Conservation (phyloP, 257 asterid genomes). For the Cynanchum wilfordii region DNA sequence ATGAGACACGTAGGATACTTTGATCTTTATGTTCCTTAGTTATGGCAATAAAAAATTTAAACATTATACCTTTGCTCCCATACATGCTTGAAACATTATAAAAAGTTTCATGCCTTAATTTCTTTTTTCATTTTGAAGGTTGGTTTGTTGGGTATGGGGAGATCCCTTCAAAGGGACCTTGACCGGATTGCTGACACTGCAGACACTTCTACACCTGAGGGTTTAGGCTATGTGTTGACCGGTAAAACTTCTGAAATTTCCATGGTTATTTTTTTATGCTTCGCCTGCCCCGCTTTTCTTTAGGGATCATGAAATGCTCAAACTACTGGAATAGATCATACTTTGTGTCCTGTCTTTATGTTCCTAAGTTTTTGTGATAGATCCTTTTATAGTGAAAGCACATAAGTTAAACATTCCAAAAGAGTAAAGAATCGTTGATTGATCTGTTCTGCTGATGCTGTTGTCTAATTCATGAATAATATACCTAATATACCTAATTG, state of each 20-base stretch:
- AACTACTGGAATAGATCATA: neutral
- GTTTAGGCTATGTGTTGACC: conserved; percentile 88
- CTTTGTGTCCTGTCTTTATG: neutral
- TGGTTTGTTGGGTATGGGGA: conserved; percentile 83
- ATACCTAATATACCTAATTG: neutral
- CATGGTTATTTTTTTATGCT: neutral
- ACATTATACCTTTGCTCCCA: neutral
- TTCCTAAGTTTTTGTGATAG: neutral
- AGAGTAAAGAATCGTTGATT: neutral
- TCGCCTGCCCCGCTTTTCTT: neutral
- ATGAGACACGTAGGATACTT: neutral
- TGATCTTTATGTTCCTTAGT: neutral
- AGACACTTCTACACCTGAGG: conserved; percentile 84
- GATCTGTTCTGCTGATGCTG: neutral
- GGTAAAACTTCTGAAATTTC: conserved; percentile 36
- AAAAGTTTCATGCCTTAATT: conserved; percentile 7
- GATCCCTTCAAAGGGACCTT: conserved; percentile 86
- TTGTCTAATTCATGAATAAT: neutral
- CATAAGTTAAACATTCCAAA: neutral
- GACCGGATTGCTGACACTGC: conserved; percentile 88
- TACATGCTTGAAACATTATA: neutral
- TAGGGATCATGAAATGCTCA: neutral
- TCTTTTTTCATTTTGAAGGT: conserved; percentile 42
- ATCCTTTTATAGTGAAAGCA: neutral
- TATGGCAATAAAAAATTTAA: neutral